These are phyloP conservation scores for Colletotrichum sp. DNA, from an alignment of 2,329 filamentous ascomycete genomes.

Conservation along the genomic window DNA sequence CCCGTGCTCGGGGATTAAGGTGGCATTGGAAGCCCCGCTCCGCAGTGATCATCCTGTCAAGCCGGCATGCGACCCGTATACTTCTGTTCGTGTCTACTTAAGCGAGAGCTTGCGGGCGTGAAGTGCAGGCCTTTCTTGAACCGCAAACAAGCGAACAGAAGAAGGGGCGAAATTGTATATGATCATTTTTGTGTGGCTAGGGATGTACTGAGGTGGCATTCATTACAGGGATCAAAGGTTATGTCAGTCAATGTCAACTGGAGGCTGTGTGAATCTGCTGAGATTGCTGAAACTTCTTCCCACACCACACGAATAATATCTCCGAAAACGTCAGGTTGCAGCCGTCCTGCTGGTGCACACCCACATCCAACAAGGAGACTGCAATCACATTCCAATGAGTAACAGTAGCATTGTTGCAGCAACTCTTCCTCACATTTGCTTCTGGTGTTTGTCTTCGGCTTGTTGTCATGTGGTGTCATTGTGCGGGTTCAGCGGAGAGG, in stretches of 20 bases:
- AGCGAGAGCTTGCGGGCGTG: background rate
- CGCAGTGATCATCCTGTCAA: background rate
- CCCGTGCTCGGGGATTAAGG: background rate
- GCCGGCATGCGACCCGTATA: background rate
- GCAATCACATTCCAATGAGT: background rate
- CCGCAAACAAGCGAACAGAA: background rate
- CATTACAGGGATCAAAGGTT: fast-evolving
- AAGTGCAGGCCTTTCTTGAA: background rate
- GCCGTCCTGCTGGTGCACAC: background rate
- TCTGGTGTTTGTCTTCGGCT: fast-evolving
- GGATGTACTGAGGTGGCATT: background rate
- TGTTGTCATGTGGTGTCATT: background rate
- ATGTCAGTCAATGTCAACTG: background rate
- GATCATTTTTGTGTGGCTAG: background rate
- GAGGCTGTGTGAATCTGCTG: background rate
- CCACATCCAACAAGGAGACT: background rate
- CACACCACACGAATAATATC: background rate
- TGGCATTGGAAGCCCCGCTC: background rate
- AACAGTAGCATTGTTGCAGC: background rate
- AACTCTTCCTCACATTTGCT: background rate
- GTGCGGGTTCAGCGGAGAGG: background rate
- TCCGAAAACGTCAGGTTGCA: background rate
- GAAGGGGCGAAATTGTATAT: background rate
- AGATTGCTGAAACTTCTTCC: background rate
- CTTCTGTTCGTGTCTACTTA: background rate